Percentiles rank a stretch among this genome's conserved stretches.
Evolutionary conservation across 768 basidiomycete species (phyloP).

Genomic region (Podaxis sp.): DNA sequence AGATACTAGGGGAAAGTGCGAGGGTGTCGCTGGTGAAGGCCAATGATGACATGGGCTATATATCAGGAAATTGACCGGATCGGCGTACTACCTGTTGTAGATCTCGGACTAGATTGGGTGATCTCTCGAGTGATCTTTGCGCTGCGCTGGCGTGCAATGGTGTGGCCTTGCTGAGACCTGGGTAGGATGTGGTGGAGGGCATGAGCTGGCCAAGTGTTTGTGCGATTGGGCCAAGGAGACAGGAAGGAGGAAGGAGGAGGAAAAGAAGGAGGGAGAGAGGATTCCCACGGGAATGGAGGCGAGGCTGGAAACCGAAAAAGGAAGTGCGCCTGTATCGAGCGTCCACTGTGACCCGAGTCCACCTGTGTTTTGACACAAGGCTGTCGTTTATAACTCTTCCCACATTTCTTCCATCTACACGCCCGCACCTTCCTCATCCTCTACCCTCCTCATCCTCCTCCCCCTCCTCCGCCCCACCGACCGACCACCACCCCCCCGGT

Average conservation of each 20-base stretch:
- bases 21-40: conserved; percentile 10
- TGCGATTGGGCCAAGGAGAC: not conserved
- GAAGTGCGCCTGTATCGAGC: conserved; percentile 32
- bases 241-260: not conserved
- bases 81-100: conserved; percentile 22
- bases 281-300: conserved; percentile 18
- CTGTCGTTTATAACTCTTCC: conserved; percentile 11
- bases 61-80: conserved; percentile 22
- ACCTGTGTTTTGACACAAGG: conserved; percentile 28
- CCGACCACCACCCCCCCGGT: conserved; percentile 5
- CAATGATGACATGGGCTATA: conserved; percentile 7
- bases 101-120: conserved; percentile 31
- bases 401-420: conserved; percentile 12
- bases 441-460: conserved; percentile 12
- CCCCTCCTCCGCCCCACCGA: not conserved
- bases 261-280: conserved; percentile 14
- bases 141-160: not conserved
- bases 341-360: conserved; percentile 21
- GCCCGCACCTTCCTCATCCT: conserved; percentile 7
- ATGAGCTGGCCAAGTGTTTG: conserved; percentile 19
- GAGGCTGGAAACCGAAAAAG: conserved; percentile 24
- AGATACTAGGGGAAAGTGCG: not conserved
- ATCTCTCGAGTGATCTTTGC: conserved; percentile 5
- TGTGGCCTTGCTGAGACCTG: not conserved
- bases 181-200: not conserved